These are phyloP conservation scores for Barnettozyma siamensis DNA, from an alignment of 805 yeast genomes.

Conservation along the genomic window DNA sequence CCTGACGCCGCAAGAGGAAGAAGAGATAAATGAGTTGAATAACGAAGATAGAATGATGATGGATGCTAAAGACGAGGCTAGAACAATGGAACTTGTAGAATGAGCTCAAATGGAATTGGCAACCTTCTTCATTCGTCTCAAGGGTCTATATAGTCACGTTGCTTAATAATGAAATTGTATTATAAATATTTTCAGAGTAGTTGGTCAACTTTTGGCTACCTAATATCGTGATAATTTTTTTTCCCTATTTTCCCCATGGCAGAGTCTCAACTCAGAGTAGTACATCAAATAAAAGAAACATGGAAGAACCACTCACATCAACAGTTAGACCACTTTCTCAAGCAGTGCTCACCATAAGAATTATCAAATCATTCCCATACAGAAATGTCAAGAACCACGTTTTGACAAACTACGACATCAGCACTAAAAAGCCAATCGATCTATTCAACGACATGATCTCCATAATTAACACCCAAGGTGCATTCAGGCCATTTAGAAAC, in stretches of 20 bases:
- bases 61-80: slow-evolving; percentile 32
- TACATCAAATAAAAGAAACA: slow-evolving; percentile 13
- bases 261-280: too few relatives aligned
- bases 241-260: too few relatives aligned
- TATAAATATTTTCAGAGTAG: not conserved
- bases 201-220: too few relatives aligned
- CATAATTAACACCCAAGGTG: slow-evolving; percentile 51
- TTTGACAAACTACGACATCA: slow-evolving; percentile 63
- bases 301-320: slow-evolving; percentile 69
- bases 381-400: slow-evolving; percentile 79
- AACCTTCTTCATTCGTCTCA: not conserved
- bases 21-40: slow-evolving; percentile 26
- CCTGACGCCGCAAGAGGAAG: slow-evolving; percentile 31
- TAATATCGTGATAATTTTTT: not conserved
- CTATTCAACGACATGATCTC: slow-evolving; percentile 48
- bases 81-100: slow-evolving; percentile 30
- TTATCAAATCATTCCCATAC: slow-evolving; percentile 87
- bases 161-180: not conserved
- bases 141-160: not conserved
- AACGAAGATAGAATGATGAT: slow-evolving; percentile 31
- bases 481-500: slow-evolving; percentile 75
- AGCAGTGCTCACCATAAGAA: slow-evolving; percentile 77
- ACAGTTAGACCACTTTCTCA: slow-evolving; percentile 55
- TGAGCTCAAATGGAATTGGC: not conserved
- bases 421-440: slow-evolving; percentile 57